Evolutionary conservation across 495 filamentous ascomycete species (phyloP).

Genomic region (Massariosphaeria phaeospora): DNA sequence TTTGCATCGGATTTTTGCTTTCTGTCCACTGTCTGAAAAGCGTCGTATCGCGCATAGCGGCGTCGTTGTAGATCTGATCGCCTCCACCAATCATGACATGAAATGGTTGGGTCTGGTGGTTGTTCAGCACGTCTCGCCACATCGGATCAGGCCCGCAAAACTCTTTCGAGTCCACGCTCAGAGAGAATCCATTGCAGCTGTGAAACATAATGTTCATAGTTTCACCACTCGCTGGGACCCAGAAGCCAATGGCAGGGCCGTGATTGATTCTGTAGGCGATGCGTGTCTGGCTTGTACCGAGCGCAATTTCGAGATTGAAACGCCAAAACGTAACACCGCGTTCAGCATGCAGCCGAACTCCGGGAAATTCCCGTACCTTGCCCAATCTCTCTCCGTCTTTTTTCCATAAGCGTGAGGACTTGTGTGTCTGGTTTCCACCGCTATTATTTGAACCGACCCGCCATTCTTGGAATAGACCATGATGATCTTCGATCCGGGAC

Average conservation of each 20-base stretch:
- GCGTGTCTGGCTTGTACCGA: conserved; percentile 66
- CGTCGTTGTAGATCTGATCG: conserved; percentile 95
- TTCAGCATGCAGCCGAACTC: conserved; percentile 77
- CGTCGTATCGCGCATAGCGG: conserved; percentile 63
- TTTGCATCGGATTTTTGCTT: conserved; percentile 73
- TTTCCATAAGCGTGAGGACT: conserved; percentile 23
- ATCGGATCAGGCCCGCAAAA: conserved; percentile 91
- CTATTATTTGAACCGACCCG: conserved; percentile 43
- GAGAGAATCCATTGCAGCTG: conserved; percentile 92
- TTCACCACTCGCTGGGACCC: conserved; percentile 81
- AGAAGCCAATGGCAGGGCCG: conserved; percentile 84
- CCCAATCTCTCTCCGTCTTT: conserved; percentile 67
- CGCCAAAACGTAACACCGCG: conserved; percentile 92
- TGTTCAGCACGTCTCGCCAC: conserved; percentile 93
- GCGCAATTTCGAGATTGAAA: conserved; percentile 89
- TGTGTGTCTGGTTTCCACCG: conserved; percentile 31
- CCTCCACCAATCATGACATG: conserved; percentile 98
- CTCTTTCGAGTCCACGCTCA: conserved; percentile 66
- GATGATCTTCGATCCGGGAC: conserved; percentile 69
- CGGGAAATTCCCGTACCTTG: conserved; percentile 73
- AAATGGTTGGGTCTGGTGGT: conserved; percentile 86
- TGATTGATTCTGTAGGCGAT: conserved; percentile 95
- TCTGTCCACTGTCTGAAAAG: conserved; percentile 77
- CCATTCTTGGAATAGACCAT: conserved; percentile 67
- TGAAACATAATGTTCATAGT: conserved; percentile 99